phyloP scores from a whole-genome alignment of 495 filamentous ascomycete genomes.

The Lepraria neglecta region DNA sequence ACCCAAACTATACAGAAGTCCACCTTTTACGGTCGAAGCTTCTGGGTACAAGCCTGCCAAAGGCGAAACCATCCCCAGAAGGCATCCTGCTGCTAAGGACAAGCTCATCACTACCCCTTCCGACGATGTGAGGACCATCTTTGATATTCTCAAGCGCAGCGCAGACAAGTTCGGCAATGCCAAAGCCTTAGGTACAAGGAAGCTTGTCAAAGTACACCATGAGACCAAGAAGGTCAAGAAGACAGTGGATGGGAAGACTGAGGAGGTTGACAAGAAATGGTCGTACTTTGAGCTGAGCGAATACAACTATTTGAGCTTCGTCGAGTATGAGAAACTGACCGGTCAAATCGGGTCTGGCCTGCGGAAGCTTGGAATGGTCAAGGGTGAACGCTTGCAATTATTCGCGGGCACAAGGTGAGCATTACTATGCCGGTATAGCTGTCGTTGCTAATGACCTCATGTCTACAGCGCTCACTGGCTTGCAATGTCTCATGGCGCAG shows the following conservation, averaged over 20 bases:
- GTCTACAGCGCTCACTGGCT: constrained; percentile 56
- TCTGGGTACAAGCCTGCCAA: constrained; percentile 63
- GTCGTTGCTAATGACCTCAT: background rate
- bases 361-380: constrained; percentile 70
- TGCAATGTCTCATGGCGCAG: constrained; percentile 63
- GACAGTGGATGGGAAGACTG: constrained; percentile 81
- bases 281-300: constrained; percentile 86
- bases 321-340: constrained; percentile 74
- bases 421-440: background rate
- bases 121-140: constrained; percentile 72
- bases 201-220: constrained; percentile 74
- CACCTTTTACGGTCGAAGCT: constrained; percentile 74
- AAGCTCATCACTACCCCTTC: constrained; percentile 60
- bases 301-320: constrained; percentile 82
- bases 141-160: constrained; percentile 74
- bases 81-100: constrained; percentile 65
- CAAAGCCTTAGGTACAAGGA: constrained; percentile 75
- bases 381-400: constrained; percentile 72
- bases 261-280: constrained; percentile 93
- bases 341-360: constrained; percentile 70
- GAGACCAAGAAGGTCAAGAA: constrained; percentile 98
- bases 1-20: constrained; percentile 45
- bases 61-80: constrained; percentile 87
- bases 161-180: constrained; percentile 81
- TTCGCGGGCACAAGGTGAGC: constrained; percentile 76